Evolutionary conservation across 768 basidiomycete genomes (phyloP).

Genomic region (Kwoniella mangroviensis): DNA sequence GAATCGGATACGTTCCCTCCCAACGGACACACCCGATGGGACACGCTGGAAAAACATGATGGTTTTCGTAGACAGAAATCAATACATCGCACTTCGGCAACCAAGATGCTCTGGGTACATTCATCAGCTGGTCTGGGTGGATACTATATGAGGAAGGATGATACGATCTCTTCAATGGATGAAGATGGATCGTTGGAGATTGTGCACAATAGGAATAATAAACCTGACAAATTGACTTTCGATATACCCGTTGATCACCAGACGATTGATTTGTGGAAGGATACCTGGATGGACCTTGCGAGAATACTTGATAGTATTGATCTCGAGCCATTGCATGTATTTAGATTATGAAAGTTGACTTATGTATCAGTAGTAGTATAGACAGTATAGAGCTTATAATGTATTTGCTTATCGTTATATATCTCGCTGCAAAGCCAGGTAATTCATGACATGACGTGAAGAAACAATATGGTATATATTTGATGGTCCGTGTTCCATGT

Average conservation of each 20-base stretch:
- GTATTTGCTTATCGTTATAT: not conserved
- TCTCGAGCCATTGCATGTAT: not conserved
- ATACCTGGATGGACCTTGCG: not conserved
- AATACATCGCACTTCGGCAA: slow-evolving; percentile 8
- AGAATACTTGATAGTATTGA: not conserved
- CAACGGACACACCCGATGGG: slow-evolving; percentile 9
- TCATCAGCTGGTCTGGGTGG: slow-evolving; percentile 5
- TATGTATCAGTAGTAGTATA: not conserved
- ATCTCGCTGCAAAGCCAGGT: not conserved
- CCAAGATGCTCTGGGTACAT: slow-evolving; percentile 11
- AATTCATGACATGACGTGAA: slow-evolving; percentile 9
- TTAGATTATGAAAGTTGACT: not conserved
- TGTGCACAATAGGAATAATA: not conserved
- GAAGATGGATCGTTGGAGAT: not conserved
- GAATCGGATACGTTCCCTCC: slow-evolving; percentile 6
- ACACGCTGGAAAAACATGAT: slow-evolving; percentile 8
- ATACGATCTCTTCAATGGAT: not conserved
- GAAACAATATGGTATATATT: not conserved
- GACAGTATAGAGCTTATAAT: not conserved
- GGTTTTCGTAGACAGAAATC: slow-evolving; percentile 19
- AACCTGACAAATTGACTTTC: not conserved
- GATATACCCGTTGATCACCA: not conserved
- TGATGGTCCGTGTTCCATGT: not conserved
- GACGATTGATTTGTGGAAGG: not conserved
- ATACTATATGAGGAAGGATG: slow-evolving; percentile 10